Conservation (phyloP, 352 stramenopile genomes). For the Globisporangium okanoganense region DNA sequence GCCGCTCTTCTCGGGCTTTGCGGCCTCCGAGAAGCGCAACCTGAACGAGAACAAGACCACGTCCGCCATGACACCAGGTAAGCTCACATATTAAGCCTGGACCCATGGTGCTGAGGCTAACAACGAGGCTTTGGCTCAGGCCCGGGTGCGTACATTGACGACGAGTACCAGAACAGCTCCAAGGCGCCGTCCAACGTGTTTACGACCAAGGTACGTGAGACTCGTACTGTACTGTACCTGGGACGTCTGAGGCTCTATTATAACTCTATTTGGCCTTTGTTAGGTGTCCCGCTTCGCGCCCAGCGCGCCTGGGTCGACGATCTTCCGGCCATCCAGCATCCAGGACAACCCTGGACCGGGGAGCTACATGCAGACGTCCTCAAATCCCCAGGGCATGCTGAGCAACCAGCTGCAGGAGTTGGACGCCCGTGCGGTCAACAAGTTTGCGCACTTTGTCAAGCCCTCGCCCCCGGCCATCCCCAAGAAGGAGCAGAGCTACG, state of each 20-base stretch:
- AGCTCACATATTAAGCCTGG: background rate
- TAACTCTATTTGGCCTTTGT: background rate
- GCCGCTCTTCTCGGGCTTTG: slow-evolving; percentile 65
- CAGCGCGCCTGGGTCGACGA: slow-evolving; percentile 61
- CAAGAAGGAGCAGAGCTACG: slow-evolving; percentile 70
- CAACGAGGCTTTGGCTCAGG: slow-evolving; percentile 13
- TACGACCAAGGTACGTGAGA: slow-evolving; percentile 45
- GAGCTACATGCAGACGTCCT: slow-evolving; percentile 31
- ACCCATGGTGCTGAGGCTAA: background rate
- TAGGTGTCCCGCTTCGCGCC: slow-evolving; percentile 73
- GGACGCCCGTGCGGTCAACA: slow-evolving; percentile 14
- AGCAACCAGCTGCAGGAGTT: slow-evolving; percentile 18
- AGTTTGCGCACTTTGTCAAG: slow-evolving; percentile 49
- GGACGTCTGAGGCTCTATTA: background rate
- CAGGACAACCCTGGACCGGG: slow-evolving; percentile 73
- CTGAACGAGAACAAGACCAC: slow-evolving; percentile 79
- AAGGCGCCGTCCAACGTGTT: slow-evolving; percentile 55
- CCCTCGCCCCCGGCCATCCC: slow-evolving; percentile 64
- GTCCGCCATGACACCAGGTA: slow-evolving; percentile 66
- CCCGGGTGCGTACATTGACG: slow-evolving; percentile 53
- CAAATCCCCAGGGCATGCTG: slow-evolving; percentile 21
- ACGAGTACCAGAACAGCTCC: slow-evolving; percentile 14
- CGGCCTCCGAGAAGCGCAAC: slow-evolving; percentile 63
- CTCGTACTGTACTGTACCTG: background rate
- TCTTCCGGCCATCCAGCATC: slow-evolving; percentile 60